Base-by-base conservation (phyloP, 495 filamentous ascomycete genomes). In the Letharia columbiana region DNA sequence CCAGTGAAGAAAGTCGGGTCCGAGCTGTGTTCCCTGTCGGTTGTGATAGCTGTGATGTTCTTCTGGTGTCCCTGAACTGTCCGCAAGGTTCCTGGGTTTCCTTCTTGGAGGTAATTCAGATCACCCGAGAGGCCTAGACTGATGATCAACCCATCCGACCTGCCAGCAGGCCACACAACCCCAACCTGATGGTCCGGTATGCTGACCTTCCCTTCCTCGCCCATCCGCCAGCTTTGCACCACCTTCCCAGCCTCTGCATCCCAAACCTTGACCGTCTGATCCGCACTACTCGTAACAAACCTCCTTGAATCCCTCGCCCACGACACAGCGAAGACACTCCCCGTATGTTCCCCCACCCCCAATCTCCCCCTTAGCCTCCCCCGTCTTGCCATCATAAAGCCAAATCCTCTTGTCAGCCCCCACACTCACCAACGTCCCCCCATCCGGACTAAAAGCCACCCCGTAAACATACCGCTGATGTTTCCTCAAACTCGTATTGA, bases 351-450 rank as follows among this genome's bases (percentile, higher is more conserved):
- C 10, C 87, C 90, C 68, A 92, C 89, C 28, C 28, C 90, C 89
- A 69, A 98, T 85, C 67, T 90, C 82, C 60, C 76, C 83, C 64
- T 85, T 89, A 11, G 86, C 79, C 71, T 96, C 93, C 5, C 94
- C 94, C 2, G 91, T 93, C 79, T 94, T 96, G 50, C 95, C 94
- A 71, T 96, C 92, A 73, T 96, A 98, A 4, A 98, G 78, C 80
- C 92, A 94, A 63, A 98, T 96, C 75, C 86, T 85, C 56, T 87
- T 82, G 74, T 98, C 94, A 23, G 87, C 89, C 45, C 94, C 92
- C 50, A 97, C 93, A 68, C 89, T 96, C 54, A 93, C 91, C 61
- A 98, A 78, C 23, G 80, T 82, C 41, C 80, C 84, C 33, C 94
- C 95, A 76, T 98, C 93, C 0, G 95, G 95, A 66, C 90, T 92